These are phyloP conservation scores for Fomitiporia mediterranea DNA, from an alignment of 1,284 basidiomycete genomes.

Conservation along the genomic window DNA sequence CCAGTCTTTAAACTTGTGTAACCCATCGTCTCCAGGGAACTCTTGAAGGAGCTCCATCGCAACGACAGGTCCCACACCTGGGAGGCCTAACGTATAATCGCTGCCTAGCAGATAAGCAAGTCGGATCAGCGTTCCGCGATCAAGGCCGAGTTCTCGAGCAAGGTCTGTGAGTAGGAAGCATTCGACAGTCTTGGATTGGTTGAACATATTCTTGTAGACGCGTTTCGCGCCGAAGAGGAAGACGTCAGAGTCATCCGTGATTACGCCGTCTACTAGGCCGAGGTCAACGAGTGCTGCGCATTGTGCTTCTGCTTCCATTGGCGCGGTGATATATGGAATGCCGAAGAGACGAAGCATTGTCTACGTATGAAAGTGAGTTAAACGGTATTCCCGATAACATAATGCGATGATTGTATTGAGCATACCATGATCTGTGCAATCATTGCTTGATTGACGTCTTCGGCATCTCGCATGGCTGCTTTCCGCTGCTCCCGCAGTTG, in stretches of 20 bases:
- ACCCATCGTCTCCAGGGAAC: slow-evolving; percentile 80
- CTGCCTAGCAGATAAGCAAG: slow-evolving; percentile 94
- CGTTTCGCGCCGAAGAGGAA: slow-evolving; percentile 94
- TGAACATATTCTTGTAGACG: slow-evolving; percentile 99
- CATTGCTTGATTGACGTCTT: slow-evolving; percentile 95
- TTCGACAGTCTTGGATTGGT: slow-evolving; percentile 97
- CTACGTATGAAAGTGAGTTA: slow-evolving; percentile 31
- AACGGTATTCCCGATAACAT: too few species aligned
- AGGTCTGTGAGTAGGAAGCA: slow-evolving; percentile 88
- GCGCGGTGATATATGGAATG: slow-evolving; percentile 97
- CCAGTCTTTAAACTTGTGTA: slow-evolving; percentile 90
- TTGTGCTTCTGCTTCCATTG: slow-evolving; percentile 99
- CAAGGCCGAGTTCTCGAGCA: slow-evolving; percentile 83
- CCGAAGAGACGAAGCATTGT: slow-evolving; percentile 91
- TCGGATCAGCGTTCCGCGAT: slow-evolving; percentile 81
- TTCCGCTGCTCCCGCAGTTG: slow-evolving; percentile 80
- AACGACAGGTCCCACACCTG: slow-evolving; percentile 91
- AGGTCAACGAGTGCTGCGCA: slow-evolving; percentile 89
- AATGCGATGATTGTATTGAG: too few species aligned
- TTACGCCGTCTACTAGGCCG: slow-evolving; percentile 92
- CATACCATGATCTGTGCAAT: slow-evolving; percentile 91
- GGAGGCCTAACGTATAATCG: slow-evolving; percentile 96
- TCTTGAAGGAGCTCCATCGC: slow-evolving; percentile 94
- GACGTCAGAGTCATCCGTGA: slow-evolving; percentile 98
- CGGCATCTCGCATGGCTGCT: slow-evolving; percentile 87